Base-by-base conservation (phyloP, 805 yeast species). In the Yamadazyma insecticola region DNA sequence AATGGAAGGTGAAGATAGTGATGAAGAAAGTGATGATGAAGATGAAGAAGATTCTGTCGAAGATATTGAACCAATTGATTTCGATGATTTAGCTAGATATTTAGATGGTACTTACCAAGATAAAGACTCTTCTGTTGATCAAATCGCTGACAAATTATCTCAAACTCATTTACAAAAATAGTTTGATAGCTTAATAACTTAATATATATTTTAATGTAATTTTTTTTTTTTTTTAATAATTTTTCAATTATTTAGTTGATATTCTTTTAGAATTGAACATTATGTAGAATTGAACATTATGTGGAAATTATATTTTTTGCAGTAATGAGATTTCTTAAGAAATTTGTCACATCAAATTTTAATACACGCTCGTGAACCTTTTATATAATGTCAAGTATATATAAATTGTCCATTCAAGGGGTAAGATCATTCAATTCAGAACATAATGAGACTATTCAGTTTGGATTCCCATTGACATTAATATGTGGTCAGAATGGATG, bases 401-500 rank as follows among this genome's bases (percentile, higher is more conserved):
- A 56, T 33, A 63, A 63, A 30, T 62, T 66, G 28, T 55, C 63
- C 4, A 81, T 92, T 14, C 81, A 80, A 35, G 99, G 99, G 16
- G 76, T 92, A 4, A 67, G 99, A 24, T 88, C 97, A 0, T 92
- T 92, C 50, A 90, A 85, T 41, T 81, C 88, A n/a, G 78, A 79
- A 43, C 77, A 76, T 27, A 69, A 85, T 18, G 96, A 92, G 51
- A 80, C 89, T 1, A 86, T 92, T 37, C 85, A 84, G 49, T 92
- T 92, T 58, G 88, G 89, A 11, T 74, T 75, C 28, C 99, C 99
- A 0, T 61, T 92, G 50, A 92, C 98, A 0, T 67, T 92, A 28
- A 90, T 92, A 32, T 95, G 95, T 17, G 99, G 99, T 0, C 83
- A 83, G 30, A 92, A 92, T 57, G 97, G 98, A 19, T 82, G 95